A percentile compares a stretch with the other conserved stretches of the same genome.
Evolutionary conservation across 202 grass and related monocot genomes (phyloP).

Genomic region (Eragrostis tef): DNA sequence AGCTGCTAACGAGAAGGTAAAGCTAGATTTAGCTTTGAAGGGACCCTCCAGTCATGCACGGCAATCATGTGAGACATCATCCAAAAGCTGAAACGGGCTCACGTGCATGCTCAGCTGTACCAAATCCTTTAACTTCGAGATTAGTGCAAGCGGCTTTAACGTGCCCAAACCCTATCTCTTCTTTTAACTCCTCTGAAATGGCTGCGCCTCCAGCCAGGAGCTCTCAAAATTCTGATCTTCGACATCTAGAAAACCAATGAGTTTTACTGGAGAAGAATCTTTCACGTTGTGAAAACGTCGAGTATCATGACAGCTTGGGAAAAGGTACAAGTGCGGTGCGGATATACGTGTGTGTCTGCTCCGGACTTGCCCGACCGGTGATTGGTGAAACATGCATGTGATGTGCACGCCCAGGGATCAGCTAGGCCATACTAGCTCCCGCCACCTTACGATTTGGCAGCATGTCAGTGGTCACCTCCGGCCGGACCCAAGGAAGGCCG

Average conservation of each 20-base stretch:
- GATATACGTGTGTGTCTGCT: neutral
- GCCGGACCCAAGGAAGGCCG: neutral
- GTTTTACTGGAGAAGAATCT: neutral
- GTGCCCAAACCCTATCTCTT: neutral
- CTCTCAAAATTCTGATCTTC: too few relatives aligned
- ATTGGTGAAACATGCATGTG: constrained; percentile 44
- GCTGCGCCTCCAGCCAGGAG: too few relatives aligned
- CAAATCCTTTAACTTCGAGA: constrained; percentile 37
- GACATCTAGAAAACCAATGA: neutral
- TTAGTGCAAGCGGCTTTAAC: neutral
- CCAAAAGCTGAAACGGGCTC: constrained; percentile 37
- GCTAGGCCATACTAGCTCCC: neutral
- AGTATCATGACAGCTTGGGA: neutral
- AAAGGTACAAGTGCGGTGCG: neutral
- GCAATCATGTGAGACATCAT: constrained; percentile 37
- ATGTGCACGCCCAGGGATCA: constrained; percentile 34
- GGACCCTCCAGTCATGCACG: constrained; percentile 33
- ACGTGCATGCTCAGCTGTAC: constrained; percentile 41
- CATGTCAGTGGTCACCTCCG: constrained; percentile 16
- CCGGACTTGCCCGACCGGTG: constrained; percentile 6
- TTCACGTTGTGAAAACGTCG: neutral
- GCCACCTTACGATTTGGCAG: constrained; percentile 37
- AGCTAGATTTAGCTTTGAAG: constrained; percentile 29
- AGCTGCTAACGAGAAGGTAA: neutral
- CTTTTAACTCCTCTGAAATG: neutral